Base-by-base conservation (phyloP, 768 basidiomycete species). In the Stropharia rugosoannulata region DNA sequence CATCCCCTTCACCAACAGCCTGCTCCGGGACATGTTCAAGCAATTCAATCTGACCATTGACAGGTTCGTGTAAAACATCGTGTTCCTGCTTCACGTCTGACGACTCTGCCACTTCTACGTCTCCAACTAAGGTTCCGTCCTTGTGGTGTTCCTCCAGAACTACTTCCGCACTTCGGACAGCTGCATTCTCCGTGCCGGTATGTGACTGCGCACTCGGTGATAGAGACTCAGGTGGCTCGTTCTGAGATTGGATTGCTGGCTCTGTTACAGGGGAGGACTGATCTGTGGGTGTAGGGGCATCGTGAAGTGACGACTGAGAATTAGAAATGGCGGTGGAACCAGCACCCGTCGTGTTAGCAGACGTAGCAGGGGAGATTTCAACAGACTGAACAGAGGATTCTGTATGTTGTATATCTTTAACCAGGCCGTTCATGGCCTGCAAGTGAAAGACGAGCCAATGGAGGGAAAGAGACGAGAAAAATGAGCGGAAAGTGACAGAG, bases 391-490 rank as follows among this genome's bases (percentile, higher is more conserved):
- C 29, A 66, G 51, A 53, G 66, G 59, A 57, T 68, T 66, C 19
- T 64, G 64, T 38, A 61, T 61, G 57, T 49, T 59, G 56, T 57
- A 66, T 60, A 49, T 66, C 58, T 68, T 66, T 72, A 66, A 66
- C 72, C 66, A 70, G 66, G 69, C 69, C 69, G 73, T 75, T 71
- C 80, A 81, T 81, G 70, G 68, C 72, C 73, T 72, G 70, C 66
- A 64, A 65, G 53, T 56, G 58, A 57, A 59, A 63, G 47, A 56
- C 52, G 29, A 52, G 56, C 56, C 59, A 44, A 55, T 51, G 43
- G 59, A 54, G 71, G 64, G 66, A 70, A 69, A 67, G 64, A 46
- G 54, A 65, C 63, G 61, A 63, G 56, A 64, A 67, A 69, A 68
- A 68, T 65, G 66, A 66, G 66, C 62, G 59, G 62, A 63, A 57